Evolutionary conservation across 768 basidiomycete species (phyloP).

Genomic region (Tulasnella sp.): DNA sequence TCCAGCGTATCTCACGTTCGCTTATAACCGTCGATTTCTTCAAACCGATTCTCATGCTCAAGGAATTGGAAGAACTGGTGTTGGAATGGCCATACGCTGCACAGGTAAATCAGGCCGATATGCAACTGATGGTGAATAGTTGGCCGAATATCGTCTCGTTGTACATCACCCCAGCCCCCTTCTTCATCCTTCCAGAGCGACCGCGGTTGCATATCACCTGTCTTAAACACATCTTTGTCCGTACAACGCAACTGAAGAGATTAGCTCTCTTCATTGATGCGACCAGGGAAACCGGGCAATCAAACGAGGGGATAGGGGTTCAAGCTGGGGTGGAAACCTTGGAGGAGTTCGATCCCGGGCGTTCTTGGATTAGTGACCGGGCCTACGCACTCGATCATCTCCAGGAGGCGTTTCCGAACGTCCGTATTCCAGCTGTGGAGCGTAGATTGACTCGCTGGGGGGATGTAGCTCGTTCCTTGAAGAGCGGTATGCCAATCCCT

Average conservation of each 20-base stretch:
- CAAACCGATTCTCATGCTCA: constrained; percentile 1
- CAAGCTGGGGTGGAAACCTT: background rate
- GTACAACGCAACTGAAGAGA: background rate
- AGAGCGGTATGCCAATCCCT: no score
- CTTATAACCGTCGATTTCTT: background rate
- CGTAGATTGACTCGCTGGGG: constrained; percentile 1
- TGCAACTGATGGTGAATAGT: background rate
- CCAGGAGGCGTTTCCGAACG: constrained; percentile 1
- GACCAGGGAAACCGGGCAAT: background rate
- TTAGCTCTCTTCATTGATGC: constrained; percentile 11
- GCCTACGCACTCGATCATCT: background rate
- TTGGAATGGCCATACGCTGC: constrained; percentile 13
- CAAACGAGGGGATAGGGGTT: background rate
- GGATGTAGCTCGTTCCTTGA: background rate
- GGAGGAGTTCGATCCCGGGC: constrained; percentile 6
- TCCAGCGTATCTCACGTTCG: background rate
- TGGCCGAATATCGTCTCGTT: constrained; percentile 10
- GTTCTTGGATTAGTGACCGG: constrained; percentile 10
- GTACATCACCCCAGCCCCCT: constrained; percentile 11
- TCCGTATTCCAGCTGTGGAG: background rate
- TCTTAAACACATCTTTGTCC: background rate
- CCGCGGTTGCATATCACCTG: background rate
- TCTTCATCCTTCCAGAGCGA: constrained; percentile 14
- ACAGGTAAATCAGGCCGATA: background rate
- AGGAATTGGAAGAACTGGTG: background rate